These are phyloP conservation scores for Pythium brassicae DNA, from an alignment of 352 stramenopile species.

Conservation along the genomic window DNA sequence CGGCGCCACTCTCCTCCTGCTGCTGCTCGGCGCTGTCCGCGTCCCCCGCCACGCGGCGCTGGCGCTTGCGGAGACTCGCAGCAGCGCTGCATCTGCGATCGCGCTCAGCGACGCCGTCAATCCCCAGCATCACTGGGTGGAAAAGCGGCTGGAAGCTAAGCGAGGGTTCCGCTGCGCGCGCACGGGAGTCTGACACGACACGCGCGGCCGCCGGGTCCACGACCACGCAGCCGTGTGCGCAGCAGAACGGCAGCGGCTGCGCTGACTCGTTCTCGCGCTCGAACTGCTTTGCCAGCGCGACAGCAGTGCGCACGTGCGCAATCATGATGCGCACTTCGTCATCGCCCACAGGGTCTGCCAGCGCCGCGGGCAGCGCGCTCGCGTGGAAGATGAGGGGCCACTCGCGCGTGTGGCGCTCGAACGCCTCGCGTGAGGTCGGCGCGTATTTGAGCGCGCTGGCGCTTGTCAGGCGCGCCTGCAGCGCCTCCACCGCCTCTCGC, in stretches of 20 bases:
- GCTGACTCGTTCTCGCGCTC: not conserved
- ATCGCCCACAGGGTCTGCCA: conserved; percentile 33
- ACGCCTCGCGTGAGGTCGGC: conserved; percentile 55
- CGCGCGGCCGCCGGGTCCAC: conserved; percentile 33
- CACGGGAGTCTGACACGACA: conserved; percentile 25
- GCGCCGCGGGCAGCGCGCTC: conserved; percentile 42
- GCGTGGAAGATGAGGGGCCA: conserved; percentile 83
- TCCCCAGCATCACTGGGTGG: conserved; percentile 66
- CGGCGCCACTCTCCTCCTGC: not conserved
- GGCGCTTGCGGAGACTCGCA: conserved; percentile 24
- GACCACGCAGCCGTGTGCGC: conserved; percentile 48
- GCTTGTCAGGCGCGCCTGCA: conserved; percentile 40
- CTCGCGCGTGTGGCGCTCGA: conserved; percentile 46
- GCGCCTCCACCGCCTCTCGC: conserved; percentile 27
- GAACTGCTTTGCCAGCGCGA: conserved; percentile 18
- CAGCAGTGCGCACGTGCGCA: conserved; percentile 21
- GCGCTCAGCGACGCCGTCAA: conserved; percentile 59
- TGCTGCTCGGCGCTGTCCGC: not conserved
- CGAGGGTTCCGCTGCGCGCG: not conserved
- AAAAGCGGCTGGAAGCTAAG: conserved; percentile 51
- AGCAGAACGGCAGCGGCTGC: conserved; percentile 26
- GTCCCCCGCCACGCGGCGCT: conserved; percentile 17
- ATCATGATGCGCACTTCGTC: conserved; percentile 30
- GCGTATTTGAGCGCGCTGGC: conserved; percentile 49
- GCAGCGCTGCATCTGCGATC: conserved; percentile 37